Evolutionary conservation across 2,329 filamentous ascomycete genomes (phyloP).

Genomic region (Claviceps africana): DNA sequence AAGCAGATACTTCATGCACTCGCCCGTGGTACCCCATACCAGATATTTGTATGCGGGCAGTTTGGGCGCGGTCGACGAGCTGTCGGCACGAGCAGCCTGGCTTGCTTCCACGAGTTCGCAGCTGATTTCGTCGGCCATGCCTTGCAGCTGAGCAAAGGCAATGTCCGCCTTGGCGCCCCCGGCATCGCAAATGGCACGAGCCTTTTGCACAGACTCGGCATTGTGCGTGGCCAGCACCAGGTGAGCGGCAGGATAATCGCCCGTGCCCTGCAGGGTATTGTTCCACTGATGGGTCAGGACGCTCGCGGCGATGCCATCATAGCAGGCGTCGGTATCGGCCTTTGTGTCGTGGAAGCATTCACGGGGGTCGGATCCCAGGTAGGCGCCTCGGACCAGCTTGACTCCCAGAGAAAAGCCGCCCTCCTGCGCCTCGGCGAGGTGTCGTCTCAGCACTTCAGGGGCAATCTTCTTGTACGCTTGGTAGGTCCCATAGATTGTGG

Average conservation of each 20-base stretch:
- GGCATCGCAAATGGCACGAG: constrained; percentile 35
- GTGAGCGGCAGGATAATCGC: constrained; percentile 40
- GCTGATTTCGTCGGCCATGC: constrained; percentile 91
- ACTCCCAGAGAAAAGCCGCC: constrained; percentile 55
- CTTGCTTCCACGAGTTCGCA: constrained; percentile 38
- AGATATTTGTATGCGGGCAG: constrained; percentile 58
- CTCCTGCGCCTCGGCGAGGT: constrained; percentile 43
- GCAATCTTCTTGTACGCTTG: constrained; percentile 61
- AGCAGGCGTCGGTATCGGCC: constrained; percentile 54
- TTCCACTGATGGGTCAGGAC: constrained; percentile 45
- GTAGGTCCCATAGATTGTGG: constrained; percentile 69
- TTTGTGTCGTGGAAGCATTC: constrained; percentile 60
- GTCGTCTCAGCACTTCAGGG: constrained; percentile 39
- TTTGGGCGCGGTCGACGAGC: constrained; percentile 13
- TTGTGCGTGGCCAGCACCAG: constrained; percentile 79
- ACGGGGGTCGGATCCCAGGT: constrained; percentile 55
- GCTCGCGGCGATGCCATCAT: constrained; percentile 55
- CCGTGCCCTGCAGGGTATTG: constrained; percentile 19
- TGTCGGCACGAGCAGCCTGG: constrained; percentile 15
- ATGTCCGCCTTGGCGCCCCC: constrained; percentile 26
- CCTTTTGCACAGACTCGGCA: constrained; percentile 49
- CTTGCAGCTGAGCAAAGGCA: constrained; percentile 59
- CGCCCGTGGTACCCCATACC: constrained; percentile 55
- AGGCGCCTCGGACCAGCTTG: constrained; percentile 65
- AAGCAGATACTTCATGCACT: constrained; percentile 77